These are phyloP conservation scores for Candida pseudoglaebosa DNA, from an alignment of 805 yeast species.

Conservation along the genomic window DNA sequence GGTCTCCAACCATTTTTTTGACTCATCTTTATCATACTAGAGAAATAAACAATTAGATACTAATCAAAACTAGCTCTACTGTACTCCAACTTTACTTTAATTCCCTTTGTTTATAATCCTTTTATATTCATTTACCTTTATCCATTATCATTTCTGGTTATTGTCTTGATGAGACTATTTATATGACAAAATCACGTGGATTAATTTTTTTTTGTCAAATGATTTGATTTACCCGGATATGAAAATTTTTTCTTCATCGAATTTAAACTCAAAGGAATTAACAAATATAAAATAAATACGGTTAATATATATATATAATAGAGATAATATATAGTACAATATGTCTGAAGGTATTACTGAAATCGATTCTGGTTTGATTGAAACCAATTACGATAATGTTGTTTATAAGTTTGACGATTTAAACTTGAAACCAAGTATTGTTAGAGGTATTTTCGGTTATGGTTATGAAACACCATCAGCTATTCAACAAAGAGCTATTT, in stretches of 20 bases:
- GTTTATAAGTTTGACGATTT: constrained; percentile 66
- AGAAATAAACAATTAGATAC: no score
- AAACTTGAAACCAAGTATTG: constrained; percentile 66
- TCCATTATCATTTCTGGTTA: no score
- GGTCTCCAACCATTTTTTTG: no score
- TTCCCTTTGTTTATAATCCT: no score
- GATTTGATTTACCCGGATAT: constrained; percentile 4
- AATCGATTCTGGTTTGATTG: constrained; percentile 78
- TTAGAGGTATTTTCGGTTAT: constrained; percentile 76
- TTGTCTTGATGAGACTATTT: not conserved
- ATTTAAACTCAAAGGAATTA: no score
- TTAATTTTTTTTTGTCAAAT: no score
- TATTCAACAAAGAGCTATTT: constrained; percentile 76
- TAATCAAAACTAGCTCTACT: no score
- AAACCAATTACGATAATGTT: constrained; percentile 95
- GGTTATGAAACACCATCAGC: constrained; percentile 83
- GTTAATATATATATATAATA: constrained; percentile 3
- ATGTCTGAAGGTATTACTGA: constrained; percentile 74
- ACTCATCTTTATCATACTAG: no score
- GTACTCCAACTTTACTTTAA: no score
- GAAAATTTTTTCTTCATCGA: constrained; percentile 2
- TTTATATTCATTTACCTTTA: no score
- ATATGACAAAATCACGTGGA: not conserved
- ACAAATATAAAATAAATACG: no score
- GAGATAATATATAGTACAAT: not conserved